Base-by-base conservation (phyloP, 768 basidiomycete genomes). In the Gloeopeniophorella convolvens region DNA sequence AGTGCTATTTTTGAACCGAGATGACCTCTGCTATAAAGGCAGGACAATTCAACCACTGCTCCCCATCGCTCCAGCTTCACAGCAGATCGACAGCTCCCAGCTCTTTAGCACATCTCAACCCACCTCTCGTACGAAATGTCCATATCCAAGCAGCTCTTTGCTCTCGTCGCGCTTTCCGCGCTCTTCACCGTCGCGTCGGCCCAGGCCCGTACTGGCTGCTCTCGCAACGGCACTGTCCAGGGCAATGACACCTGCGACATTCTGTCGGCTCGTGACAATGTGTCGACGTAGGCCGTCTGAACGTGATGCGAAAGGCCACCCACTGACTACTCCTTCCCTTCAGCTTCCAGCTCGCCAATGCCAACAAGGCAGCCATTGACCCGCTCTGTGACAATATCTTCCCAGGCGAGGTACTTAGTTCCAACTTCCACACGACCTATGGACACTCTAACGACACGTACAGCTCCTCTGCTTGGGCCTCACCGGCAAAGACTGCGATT, bases 291-390 rank as follows among this genome's bases (percentile, higher is more conserved):
- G 36, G 47, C 36, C 32, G 15, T 35, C 41, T 20, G 46, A 24
- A 9, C 42, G 0, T 24, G 27, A 48, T 13, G 11, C 35, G 11
- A 11, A 24, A 24, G 39, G 21, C 15, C 7, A 30, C 3, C 18
- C 36, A n/a, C 15, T 21, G 21, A 33, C 37, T 50, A 28, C 28
- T 12, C n/a, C 1, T 35, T 42, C 21, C 20, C 12, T 30, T 41
- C 50, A 80, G 78, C 0, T 80, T 71, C 67, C 83, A 86, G 63
- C 75, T 86, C 51, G 73, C 75, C 20, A 49, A 69, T 32, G 75
- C 77, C 53, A 80, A 79, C 63, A 55, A 59, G 5, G 73, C 65
- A 24, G 53, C 62, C 51, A 76, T 83, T 59, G 70, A 82, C 61
- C 48, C 74, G 1, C 62, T 57, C 18, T 87, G 86, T 63, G 65